Percentiles rank a stretch among this genome's conserved stretches.
Evolutionary conservation across 768 basidiomycete genomes (phyloP).

Genomic region (Leucocoprinus leucothites): DNA sequence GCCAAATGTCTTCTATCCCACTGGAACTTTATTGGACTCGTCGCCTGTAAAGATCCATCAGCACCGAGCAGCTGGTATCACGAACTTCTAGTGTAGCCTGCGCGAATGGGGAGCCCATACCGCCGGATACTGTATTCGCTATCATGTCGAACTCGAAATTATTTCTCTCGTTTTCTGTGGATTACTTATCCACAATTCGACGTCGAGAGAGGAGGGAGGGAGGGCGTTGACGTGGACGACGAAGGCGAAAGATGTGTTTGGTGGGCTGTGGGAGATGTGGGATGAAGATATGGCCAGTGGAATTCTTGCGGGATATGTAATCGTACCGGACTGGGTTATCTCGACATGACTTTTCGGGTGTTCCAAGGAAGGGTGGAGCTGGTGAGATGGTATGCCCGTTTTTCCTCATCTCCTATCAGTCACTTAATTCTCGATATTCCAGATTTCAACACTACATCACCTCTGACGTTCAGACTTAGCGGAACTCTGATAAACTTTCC

Average conservation of each 20-base stretch:
- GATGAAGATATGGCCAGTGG: slow-evolving; percentile 32
- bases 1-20: slow-evolving; percentile 24
- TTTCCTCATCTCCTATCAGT: neutral
- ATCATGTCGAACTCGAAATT: slow-evolving; percentile 45
- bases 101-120: slow-evolving; percentile 31
- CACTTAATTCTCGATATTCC: neutral
- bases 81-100: slow-evolving; percentile 35
- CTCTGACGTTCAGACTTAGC: slow-evolving; percentile 40
- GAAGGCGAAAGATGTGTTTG: slow-evolving; percentile 30
- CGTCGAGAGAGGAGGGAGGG: slow-evolving; percentile 25
- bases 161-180: slow-evolving; percentile 37
- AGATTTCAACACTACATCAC: slow-evolving; percentile 35
- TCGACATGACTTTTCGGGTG: slow-evolving; percentile 38
- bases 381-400: slow-evolving; percentile 28
- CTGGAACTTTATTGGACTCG: slow-evolving; percentile 39
- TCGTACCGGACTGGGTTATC: slow-evolving; percentile 44
- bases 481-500: slow-evolving; percentile 36
- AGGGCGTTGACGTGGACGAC: slow-evolving; percentile 34
- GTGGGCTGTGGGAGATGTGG: slow-evolving; percentile 33
- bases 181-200: slow-evolving; percentile 34
- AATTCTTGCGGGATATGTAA: slow-evolving; percentile 37
- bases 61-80: slow-evolving; percentile 30
- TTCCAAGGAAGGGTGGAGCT: slow-evolving; percentile 26
- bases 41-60: slow-evolving; percentile 30
- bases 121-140: slow-evolving; percentile 40